Evolutionary conservation across 768 basidiomycete species (phyloP).

Genomic region (Coprinopsis sp.): DNA sequence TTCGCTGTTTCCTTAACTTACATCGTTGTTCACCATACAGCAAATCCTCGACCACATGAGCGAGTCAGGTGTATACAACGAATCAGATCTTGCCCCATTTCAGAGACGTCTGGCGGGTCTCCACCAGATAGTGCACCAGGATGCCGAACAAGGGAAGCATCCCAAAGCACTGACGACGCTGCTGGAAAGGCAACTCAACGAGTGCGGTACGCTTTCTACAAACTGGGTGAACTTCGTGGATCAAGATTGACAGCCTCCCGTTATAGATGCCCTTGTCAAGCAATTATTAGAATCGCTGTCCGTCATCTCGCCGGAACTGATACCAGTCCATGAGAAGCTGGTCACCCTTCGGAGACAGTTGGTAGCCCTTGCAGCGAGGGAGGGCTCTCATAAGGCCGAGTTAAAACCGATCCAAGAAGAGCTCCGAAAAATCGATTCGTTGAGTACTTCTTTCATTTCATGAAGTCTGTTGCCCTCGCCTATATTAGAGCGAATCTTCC

Average conservation of each 20-base stretch:
- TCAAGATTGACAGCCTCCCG: slow-evolving; percentile 1
- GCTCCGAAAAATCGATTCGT: slow-evolving; percentile 93
- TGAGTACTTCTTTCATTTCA: slow-evolving; percentile 49
- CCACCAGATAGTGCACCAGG: slow-evolving; percentile 80
- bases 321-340: slow-evolving; percentile 85
- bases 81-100: slow-evolving; percentile 86
- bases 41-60: slow-evolving; percentile 95
- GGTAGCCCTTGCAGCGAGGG: slow-evolving; percentile 82
- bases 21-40: slow-evolving; percentile 37
- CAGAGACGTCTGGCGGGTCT: slow-evolving; percentile 75
- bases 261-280: slow-evolving; percentile 68
- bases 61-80: slow-evolving; percentile 92
- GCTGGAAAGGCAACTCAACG: slow-evolving; percentile 85
- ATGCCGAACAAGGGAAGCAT: slow-evolving; percentile 76
- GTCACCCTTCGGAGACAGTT: slow-evolving; percentile 86
- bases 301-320: slow-evolving; percentile 83
- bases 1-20: slow-evolving; percentile 9
- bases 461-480: slow-evolving; percentile 28
- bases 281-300: slow-evolving; percentile 82
- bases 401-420: slow-evolving; percentile 90
- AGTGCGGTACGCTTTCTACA: slow-evolving; percentile 65
- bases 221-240: neutral
- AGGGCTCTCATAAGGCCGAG: slow-evolving; percentile 79
- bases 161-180: slow-evolving; percentile 84
- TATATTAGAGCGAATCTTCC: slow-evolving; percentile 17